Conservation (phyloP, 768 basidiomycete species). For the Leccinum incarnatum region DNA sequence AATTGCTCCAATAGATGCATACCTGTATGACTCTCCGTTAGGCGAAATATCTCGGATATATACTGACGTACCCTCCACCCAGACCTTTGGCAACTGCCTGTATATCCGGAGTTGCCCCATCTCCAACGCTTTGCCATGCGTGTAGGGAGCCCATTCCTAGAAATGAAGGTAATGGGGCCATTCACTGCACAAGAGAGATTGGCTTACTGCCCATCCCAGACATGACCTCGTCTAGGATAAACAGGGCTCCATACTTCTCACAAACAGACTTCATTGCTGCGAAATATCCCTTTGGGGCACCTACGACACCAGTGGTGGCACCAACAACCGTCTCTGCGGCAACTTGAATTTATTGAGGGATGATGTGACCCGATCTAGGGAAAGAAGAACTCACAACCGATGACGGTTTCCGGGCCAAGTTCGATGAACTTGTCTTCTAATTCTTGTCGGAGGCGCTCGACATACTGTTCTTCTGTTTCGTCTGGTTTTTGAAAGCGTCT, state of each 20-base stretch:
- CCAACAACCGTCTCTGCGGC: constrained; percentile 87
- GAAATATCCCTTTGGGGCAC: constrained; percentile 83
- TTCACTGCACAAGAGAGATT: not conserved
- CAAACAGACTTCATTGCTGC: constrained; percentile 82
- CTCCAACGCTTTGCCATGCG: constrained; percentile 82
- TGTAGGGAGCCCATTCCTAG: constrained; percentile 85
- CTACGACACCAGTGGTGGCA: constrained; percentile 73
- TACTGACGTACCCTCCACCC: constrained; percentile 68
- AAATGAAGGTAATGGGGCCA: not conserved
- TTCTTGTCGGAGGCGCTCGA: constrained; percentile 72
- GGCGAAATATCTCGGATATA: not conserved
- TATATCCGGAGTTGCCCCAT: constrained; percentile 75
- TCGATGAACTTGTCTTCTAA: constrained; percentile 83
- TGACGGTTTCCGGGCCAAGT: constrained; percentile 77
- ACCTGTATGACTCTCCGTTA: constrained; percentile 42
- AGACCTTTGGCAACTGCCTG: constrained; percentile 90
- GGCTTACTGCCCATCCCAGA: constrained; percentile 83
- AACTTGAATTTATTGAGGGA: constrained; percentile 41
- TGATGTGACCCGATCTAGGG: not conserved
- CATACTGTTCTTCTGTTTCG: constrained; percentile 79
- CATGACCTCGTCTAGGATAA: constrained; percentile 93
- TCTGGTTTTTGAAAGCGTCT: constrained; percentile 67
- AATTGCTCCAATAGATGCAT: constrained; percentile 79
- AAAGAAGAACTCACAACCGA: constrained; percentile 59
- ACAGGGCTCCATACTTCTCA: constrained; percentile 65